Conservation (phyloP, 805 yeast genomes). For the Pichia scutulata region DNA sequence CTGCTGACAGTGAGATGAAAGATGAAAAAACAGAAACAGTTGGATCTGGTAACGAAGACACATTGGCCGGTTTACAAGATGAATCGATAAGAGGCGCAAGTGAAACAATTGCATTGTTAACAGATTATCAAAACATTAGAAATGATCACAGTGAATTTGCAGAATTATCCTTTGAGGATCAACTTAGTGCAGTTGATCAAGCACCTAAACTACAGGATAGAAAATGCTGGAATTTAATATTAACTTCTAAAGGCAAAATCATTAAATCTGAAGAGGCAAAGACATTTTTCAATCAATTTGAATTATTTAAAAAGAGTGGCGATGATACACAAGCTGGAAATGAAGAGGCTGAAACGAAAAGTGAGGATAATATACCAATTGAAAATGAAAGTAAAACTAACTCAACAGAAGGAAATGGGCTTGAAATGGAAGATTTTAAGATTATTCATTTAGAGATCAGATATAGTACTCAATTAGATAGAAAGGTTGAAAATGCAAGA, state of each 20-base stretch:
- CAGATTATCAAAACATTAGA: constrained; percentile 6
- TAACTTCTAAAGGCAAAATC: constrained; percentile 1
- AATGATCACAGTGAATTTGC: constrained; percentile 8
- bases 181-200: constrained; percentile 3
- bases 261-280: constrained; percentile 6
- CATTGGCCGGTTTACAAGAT: background rate
- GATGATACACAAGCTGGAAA: background rate
- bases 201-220: constrained; percentile 10
- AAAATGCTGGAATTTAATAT: constrained; percentile 12
- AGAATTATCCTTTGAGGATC: constrained; percentile 4
- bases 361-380: background rate
- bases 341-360: background rate
- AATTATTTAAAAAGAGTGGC: background rate
- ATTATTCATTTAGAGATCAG: constrained; percentile 28
- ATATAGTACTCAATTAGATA: constrained; percentile 45
- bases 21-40: background rate
- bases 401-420: background rate
- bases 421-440: background rate
- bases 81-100: constrained; percentile 7
- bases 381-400: background rate
- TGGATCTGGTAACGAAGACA: background rate
- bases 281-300: background rate
- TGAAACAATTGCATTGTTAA: constrained; percentile 6
- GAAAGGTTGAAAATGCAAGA: constrained; percentile 49
- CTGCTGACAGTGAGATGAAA: background rate